Base-by-base conservation (phyloP, 2,329 filamentous ascomycete genomes). In the Sclerotinia subarctica region DNA sequence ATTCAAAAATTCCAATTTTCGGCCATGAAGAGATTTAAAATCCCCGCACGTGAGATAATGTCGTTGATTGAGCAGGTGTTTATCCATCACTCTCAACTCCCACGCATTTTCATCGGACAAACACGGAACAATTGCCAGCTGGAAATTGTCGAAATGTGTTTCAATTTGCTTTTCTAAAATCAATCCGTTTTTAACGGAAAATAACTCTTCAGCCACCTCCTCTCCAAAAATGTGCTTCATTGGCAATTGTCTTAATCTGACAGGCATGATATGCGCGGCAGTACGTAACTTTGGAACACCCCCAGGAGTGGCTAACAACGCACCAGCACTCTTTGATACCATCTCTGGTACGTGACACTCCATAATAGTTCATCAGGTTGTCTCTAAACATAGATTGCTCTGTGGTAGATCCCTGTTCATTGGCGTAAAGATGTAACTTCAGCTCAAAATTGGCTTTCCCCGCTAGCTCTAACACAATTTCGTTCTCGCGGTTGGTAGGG, bases 21-120 rank as follows among this genome's bases (percentile, higher is more conserved):
- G 21, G 2, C 47, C 47, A 13, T 51, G 47, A 51, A 51, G 47
- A 4, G 10, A 13, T 24, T 51, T 24, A 15, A 51, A 51, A 2
- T 15, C 0, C n/a, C 1, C 11, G 1, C n/a, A 5, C n/a, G n/a
- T 4, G 8, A 2, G 2, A 13, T 5, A 51, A 26, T 51, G 49
- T 13, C 2, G 4, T 5, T 13, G 2, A 15, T 51, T 51, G 3
- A 26, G n/a, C n/a, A 51, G 10, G 11, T 51, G 49, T 8, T 51
- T 51, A 13, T 51, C 49, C n/a, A 51, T 13, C 3, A 51, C 49
- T 26, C 49, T 51, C 1, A 51, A 15, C 49, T 26, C 49, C 49
- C n/a, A 51, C 5, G 11, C n/a, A 51, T 6, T 13, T 26, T 26
- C n/a, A 2, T 51, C 49, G 10, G 49, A 24, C n/a, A 51, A 26